Conservation (phyloP, 2,329 filamentous ascomycete species). For the Colletotrichum cordylinicola region DNA sequence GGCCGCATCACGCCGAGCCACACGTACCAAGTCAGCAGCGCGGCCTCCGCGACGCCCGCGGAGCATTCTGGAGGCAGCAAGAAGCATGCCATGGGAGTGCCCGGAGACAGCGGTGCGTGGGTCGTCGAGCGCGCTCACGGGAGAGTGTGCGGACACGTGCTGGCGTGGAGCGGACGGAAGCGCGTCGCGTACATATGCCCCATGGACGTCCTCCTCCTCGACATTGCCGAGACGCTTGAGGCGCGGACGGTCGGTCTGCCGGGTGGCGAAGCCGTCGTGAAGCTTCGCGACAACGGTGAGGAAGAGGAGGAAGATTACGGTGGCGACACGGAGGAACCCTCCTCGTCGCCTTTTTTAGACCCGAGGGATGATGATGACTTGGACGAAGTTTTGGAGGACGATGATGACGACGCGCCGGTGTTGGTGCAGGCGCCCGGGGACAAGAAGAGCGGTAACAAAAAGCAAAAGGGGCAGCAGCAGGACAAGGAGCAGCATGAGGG, state of each 20-base stretch:
- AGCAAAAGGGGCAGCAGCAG: neutral
- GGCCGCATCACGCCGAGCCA: slow-evolving; percentile 82
- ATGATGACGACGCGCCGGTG: slow-evolving; percentile 18
- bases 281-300: slow-evolving; percentile 28
- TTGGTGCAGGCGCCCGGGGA: neutral
- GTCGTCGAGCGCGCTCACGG: slow-evolving; percentile 82
- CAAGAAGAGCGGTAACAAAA: neutral
- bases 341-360: slow-evolving; percentile 20
- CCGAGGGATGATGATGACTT: slow-evolving; percentile 30
- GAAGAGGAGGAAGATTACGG: neutral
- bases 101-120: slow-evolving; percentile 94
- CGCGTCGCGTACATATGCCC: slow-evolving; percentile 90
- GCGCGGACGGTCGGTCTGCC: slow-evolving; percentile 76
- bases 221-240: slow-evolving; percentile 81
- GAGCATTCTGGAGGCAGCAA: slow-evolving; percentile 17
- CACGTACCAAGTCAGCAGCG: slow-evolving; percentile 64
- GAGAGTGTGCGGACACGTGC: slow-evolving; percentile 84
- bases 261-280: slow-evolving; percentile 54
- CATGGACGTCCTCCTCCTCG: slow-evolving; percentile 87
- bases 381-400: slow-evolving; percentile 30
- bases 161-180: slow-evolving; percentile 85
- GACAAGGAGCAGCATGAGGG: neutral
- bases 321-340: slow-evolving; percentile 8
- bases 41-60: slow-evolving; percentile 8
- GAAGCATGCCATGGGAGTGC: slow-evolving; percentile 64